Evolutionary conservation across 495 filamentous ascomycete genomes (phyloP).

Genomic region (Aspergillus asperescens): DNA sequence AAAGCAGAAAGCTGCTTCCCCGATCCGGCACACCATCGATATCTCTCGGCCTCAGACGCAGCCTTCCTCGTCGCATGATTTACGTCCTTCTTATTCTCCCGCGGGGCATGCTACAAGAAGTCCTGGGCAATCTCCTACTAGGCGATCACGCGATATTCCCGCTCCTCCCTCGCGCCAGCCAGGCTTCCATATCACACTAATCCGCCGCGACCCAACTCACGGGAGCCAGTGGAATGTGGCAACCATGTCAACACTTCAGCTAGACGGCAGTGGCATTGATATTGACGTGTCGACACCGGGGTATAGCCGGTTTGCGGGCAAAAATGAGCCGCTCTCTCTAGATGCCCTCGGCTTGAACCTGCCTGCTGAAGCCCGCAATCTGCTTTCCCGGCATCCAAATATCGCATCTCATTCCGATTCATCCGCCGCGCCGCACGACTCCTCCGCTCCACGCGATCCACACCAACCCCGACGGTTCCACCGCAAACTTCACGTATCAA

Average conservation of each 20-base stretch:
- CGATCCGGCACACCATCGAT: constrained; percentile 34
- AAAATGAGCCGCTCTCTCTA: constrained; percentile 32
- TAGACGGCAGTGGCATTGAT: constrained; percentile 40
- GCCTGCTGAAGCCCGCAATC: constrained; percentile 20
- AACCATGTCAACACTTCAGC: constrained; percentile 49
- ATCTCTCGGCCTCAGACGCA: constrained; percentile 29
- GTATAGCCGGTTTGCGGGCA: constrained; percentile 53
- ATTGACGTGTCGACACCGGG: constrained; percentile 60
- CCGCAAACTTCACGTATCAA: constrained; percentile 36
- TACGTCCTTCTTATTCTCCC: constrained; percentile 12
- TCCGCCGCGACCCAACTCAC: constrained; percentile 77
- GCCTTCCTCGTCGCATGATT: constrained; percentile 27
- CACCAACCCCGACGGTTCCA: constrained; percentile 35
- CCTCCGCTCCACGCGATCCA: constrained; percentile 9
- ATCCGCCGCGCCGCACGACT: constrained; percentile 9
- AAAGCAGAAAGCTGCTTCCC: constrained; percentile 19
- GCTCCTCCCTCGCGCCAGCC: constrained; percentile 10
- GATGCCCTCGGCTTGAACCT: constrained; percentile 31
- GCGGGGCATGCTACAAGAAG: constrained; percentile 23
- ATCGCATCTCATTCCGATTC: background rate
- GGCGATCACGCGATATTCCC: constrained; percentile 10
- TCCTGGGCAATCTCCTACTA: constrained; percentile 28
- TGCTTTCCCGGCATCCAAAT: constrained; percentile 17
- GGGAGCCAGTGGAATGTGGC: constrained; percentile 88
- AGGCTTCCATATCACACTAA: constrained; percentile 69